Base-by-base conservation (phyloP, 1,284 basidiomycete genomes). In the Ganoderma sinense region DNA sequence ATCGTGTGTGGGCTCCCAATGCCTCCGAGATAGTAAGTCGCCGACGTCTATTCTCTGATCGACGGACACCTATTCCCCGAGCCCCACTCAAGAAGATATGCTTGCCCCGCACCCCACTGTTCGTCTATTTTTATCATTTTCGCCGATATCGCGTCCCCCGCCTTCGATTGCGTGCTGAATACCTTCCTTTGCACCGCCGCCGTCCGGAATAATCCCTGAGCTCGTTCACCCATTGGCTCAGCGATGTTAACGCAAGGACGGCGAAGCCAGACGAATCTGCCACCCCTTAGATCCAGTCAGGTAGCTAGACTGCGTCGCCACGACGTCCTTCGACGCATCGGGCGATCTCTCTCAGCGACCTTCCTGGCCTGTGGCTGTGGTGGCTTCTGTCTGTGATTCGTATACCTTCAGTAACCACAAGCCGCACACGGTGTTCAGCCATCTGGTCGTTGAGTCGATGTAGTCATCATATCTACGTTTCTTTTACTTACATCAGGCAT, bases 111-210 rank as follows among this genome's bases (percentile, higher is more conserved):
- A 55, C 41, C 4, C 20, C 41, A 20, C 45, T 23, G 8, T 4
- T 10, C 23, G 61, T 62, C 69, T 72, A 72, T 72, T 70, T 69
- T 72, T 68, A 66, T 66, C 69, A 26, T 16, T 63, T 13, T 41
- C 68, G 26, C 23, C 36, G 56, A 41, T 45, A 51, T 26, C 33
- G 36, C 58, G 18, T 18, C 39, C 36, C 58, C 39, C 61, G 62
- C 55, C 62, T 45, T 64, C 45, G 31, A 62, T 66, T 66, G 60
- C 68, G 68, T 69, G 66, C 64, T 31, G 56, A 8, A 36, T n/a
- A 6, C n/a, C 58, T 39, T 60, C 56, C 29, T 51, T 18, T 39
- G 11, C 66, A 23, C 26, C 66, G 41, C 60, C 66, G 66, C 68
- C 66, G 4, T 56, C 61, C 71, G 64, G 62, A 31, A 64, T 45